Percentiles rank a stretch among this genome's conserved stretches.
Conservation (phyloP, 2,329 filamentous ascomycete genomes). For the Chaetomium olivaceum region DNA sequence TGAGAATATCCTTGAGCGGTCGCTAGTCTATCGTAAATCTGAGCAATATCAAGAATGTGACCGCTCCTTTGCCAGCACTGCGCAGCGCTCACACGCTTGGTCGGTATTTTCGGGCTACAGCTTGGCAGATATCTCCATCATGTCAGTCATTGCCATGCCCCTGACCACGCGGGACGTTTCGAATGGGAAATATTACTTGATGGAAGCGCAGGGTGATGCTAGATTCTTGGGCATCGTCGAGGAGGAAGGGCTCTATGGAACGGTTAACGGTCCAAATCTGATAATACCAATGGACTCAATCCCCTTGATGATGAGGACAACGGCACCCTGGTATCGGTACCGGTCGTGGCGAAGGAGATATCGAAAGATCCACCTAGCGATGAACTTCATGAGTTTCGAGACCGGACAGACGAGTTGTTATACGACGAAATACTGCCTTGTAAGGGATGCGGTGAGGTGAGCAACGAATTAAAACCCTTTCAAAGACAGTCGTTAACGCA, state of each 20-base stretch:
- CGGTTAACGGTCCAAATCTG: too few relatives aligned
- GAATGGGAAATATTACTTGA: neutral
- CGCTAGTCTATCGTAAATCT: neutral
- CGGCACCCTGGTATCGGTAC: too few relatives aligned
- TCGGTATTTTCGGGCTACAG: neutral
- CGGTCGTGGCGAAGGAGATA: too few relatives aligned
- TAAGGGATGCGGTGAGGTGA: slow-evolving; percentile 89
- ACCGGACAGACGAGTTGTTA: too few relatives aligned
- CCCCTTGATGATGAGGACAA: too few relatives aligned
- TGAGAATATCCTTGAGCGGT: neutral
- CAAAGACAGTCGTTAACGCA: slow-evolving; percentile 26
- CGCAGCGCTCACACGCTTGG: neutral
- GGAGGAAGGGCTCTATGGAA: too few relatives aligned
- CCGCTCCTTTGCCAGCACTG: neutral
- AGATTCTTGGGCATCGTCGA: too few relatives aligned
- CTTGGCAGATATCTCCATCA: neutral
- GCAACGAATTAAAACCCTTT: slow-evolving; percentile 34
- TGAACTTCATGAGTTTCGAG: too few relatives aligned
- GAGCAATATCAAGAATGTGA: neutral
- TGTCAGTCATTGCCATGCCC: neutral
- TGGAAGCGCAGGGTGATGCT: too few relatives aligned
- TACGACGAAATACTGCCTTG: slow-evolving; percentile 80
- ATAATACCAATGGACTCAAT: too few relatives aligned
- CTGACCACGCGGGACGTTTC: neutral
- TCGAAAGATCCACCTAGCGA: too few relatives aligned